A percentile compares a stretch with the other conserved stretches of the same genome.
Evolutionary conservation across 1,284 basidiomycete genomes (phyloP).

Genomic region (Rhodotorula sp.): DNA sequence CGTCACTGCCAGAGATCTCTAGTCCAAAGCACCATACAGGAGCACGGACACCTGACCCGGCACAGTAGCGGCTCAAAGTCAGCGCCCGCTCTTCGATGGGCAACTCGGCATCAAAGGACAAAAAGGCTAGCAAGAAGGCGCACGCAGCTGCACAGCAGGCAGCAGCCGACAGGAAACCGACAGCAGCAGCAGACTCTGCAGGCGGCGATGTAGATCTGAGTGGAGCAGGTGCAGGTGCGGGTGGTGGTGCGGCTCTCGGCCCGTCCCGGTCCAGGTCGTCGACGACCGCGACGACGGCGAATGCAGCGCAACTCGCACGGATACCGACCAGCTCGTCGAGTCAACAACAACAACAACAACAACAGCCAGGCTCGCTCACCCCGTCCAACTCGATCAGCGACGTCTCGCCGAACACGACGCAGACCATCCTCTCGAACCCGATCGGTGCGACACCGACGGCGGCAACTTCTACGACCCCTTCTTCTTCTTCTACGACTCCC

Average conservation of each 20-base stretch:
- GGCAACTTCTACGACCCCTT: constrained; percentile 3
- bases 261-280: constrained; percentile 11
- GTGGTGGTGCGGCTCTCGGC: background rate
- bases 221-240: background rate
- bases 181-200: no score
- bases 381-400: constrained; percentile 18
- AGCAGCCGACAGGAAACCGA: background rate
- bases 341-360: background rate
- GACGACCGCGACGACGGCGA: constrained; percentile 8
- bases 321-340: background rate
- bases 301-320: constrained; percentile 5
- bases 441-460: constrained; percentile 20
- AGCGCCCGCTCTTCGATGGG: constrained; percentile 13
- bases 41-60: background rate
- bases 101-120: constrained; percentile 36
- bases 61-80: background rate
- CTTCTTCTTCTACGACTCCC: background rate
- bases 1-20: background rate
- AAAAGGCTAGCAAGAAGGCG: constrained; percentile 16
- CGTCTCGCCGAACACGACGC: constrained; percentile 50
- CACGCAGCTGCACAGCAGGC: background rate
- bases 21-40: no score
- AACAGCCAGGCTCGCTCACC: background rate
- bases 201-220: background rate
- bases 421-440: constrained; percentile 50